Evolutionary conservation across 2,329 filamentous ascomycete genomes (phyloP).

Genomic region (Orbilia oligospora): DNA sequence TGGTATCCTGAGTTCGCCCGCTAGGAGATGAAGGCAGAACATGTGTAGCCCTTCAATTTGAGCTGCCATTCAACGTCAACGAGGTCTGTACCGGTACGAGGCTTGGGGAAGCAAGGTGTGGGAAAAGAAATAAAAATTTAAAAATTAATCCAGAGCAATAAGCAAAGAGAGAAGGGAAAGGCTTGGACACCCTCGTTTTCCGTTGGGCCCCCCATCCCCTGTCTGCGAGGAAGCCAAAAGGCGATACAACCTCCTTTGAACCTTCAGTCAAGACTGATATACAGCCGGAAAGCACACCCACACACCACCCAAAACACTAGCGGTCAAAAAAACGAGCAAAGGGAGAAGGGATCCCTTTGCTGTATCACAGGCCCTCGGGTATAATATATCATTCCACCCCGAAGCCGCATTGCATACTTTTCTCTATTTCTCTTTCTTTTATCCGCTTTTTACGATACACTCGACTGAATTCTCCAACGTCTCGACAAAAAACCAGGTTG

Average conservation of each 20-base stretch:
- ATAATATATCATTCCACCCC: conserved; percentile 60
- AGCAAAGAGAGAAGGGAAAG: conserved; percentile 42
- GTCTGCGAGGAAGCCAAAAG: conserved; percentile 45
- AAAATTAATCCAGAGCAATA: conserved; percentile 44
- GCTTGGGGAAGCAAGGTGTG: conserved; percentile 49
- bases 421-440: conserved; percentile 30
- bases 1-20: conserved; percentile 37
- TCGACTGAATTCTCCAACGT: conserved; percentile 21
- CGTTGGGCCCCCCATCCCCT: conserved; percentile 53
- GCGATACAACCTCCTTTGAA: conserved; percentile 58
- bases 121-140: conserved; percentile 35
- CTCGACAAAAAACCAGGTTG: conserved; percentile 29
- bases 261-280: conserved; percentile 57
- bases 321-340: conserved; percentile 45
- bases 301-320: conserved; percentile 58
- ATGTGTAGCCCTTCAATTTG: conserved; percentile 60
- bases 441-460: conserved; percentile 25
- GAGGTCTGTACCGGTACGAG: conserved; percentile 38
- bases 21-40: conserved; percentile 40
- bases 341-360: conserved; percentile 40
- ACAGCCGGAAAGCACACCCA: conserved; percentile 58
- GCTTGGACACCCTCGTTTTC: conserved; percentile 60
- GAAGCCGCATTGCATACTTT: conserved; percentile 36
- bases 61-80: conserved; percentile 36
- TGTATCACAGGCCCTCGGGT: conserved; percentile 59